phyloP scores from a whole-genome alignment of 768 basidiomycete species.

The Scleroderma citrinum region DNA sequence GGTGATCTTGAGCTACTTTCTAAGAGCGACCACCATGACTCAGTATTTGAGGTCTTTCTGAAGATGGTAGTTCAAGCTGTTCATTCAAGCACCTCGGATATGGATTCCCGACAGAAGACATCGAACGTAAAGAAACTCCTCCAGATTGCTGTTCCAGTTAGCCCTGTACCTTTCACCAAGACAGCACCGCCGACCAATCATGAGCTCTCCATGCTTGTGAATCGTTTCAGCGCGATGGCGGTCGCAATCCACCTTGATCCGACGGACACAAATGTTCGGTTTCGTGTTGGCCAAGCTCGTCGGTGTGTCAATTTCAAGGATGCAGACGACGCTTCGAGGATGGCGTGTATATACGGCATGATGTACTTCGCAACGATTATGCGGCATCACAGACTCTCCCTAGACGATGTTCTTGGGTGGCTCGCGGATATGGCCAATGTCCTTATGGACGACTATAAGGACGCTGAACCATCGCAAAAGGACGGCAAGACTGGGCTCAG shows the following conservation, averaged over 20 bases:
- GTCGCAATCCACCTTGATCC: constrained; percentile 67
- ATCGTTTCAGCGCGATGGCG: constrained; percentile 71
- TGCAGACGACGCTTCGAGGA: constrained; percentile 56
- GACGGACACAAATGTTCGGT: constrained; percentile 35
- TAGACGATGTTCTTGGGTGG: constrained; percentile 58
- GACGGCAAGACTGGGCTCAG: constrained; percentile 6
- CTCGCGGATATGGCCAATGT: constrained; percentile 50
- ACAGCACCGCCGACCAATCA: constrained; percentile 41
- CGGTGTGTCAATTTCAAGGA: constrained; percentile 63
- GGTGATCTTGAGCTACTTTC: constrained; percentile 50
- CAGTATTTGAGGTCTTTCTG: constrained; percentile 73
- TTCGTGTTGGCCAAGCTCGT: constrained; percentile 58
- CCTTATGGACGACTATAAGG: constrained; percentile 52
- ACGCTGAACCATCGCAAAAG: constrained; percentile 17
- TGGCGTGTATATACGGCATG: constrained; percentile 70
- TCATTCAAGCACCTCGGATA: constrained; percentile 24
- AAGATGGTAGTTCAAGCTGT: constrained; percentile 71
- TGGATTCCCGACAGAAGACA: constrained; percentile 30
- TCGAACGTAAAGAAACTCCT: constrained; percentile 60
- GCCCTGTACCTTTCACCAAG: constrained; percentile 59
- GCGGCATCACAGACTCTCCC: constrained; percentile 43
- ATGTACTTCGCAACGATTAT: constrained; percentile 64
- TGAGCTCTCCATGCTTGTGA: constrained; percentile 73
- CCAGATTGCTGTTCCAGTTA: constrained; percentile 66
- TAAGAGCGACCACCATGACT: constrained; percentile 49